A percentile compares a stretch with the other conserved stretches of the same genome.
Evolutionary conservation across 2,329 filamentous ascomycete genomes (phyloP).

Genomic region (Monosporascus sp.): DNA sequence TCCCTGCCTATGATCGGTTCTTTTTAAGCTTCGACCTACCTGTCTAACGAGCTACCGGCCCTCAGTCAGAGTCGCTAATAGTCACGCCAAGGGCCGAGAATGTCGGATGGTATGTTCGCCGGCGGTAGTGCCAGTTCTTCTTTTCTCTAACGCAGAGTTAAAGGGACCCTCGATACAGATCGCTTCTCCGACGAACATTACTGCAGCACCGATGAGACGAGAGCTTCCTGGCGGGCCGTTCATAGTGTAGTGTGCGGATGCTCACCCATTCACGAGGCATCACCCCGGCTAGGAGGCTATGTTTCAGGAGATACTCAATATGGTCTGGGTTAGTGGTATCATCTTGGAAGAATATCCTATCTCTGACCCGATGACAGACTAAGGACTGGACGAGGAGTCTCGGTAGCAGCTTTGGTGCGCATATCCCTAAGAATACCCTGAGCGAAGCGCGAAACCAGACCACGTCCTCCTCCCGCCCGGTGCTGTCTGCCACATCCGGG

Average conservation of each 20-base stretch:
- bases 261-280: not conserved
- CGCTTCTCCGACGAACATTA: not conserved
- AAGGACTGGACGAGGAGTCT: not conserved
- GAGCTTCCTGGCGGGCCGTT: not conserved
- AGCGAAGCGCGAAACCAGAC: slow-evolving; percentile 8
- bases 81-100: slow-evolving; percentile 10
- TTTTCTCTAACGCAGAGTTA: slow-evolving; percentile 3
- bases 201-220: not conserved
- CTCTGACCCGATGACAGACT: not conserved
- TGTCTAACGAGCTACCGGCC: not conserved
- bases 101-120: slow-evolving; percentile 15
- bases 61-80: not conserved
- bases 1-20: too few relatives aligned
- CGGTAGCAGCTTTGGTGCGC: slow-evolving; percentile 5
- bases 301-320: not conserved
- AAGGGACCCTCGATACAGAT: not conserved
- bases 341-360: not conserved
- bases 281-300: not conserved
- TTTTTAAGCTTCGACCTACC: too few relatives aligned
- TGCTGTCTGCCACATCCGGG: not conserved
- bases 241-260: not conserved
- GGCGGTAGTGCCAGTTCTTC: not conserved
- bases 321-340: not conserved
- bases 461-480: slow-evolving; percentile 2
- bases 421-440: slow-evolving; percentile 18